These are phyloP conservation scores for Bathelium albidoporum DNA, from an alignment of 495 filamentous ascomycete species.

Conservation along the genomic window DNA sequence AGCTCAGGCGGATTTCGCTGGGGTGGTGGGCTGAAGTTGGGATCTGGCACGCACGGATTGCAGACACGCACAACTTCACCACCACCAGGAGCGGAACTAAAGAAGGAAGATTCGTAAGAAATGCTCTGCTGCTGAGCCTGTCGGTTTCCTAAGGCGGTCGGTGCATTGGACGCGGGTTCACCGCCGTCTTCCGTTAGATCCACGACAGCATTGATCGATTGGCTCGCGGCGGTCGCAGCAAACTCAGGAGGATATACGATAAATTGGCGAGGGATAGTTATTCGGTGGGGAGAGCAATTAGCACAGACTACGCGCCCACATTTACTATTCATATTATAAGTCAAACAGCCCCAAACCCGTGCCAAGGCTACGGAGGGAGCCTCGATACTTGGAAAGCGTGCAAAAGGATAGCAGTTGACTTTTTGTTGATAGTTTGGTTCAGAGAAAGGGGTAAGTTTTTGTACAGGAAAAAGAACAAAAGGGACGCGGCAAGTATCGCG, in stretches of 20 bases:
- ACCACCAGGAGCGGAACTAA: slow-evolving; percentile 53
- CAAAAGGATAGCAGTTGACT: no score
- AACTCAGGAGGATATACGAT: slow-evolving; percentile 68
- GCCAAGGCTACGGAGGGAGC: no score
- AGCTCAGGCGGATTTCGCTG: slow-evolving; percentile 4
- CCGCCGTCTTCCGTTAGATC: slow-evolving; percentile 37
- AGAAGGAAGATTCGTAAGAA: slow-evolving; percentile 9
- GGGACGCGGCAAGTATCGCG: neutral
- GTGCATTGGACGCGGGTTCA: slow-evolving; percentile 6
- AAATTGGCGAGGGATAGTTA: slow-evolving; percentile 86
- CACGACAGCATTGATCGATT: slow-evolving; percentile 24
- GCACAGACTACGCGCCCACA: slow-evolving; percentile 92
- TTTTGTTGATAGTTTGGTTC: no score
- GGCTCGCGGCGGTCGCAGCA: slow-evolving; percentile 18
- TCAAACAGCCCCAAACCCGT: neutral
- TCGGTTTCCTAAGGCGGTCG: neutral
- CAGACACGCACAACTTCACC: slow-evolving; percentile 84
- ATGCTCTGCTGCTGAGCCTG: slow-evolving; percentile 3
- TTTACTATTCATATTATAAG: slow-evolving; percentile 45
- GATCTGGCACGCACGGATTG: slow-evolving; percentile 91
- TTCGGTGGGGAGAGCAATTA: slow-evolving; percentile 84
- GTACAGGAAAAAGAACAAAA: neutral
- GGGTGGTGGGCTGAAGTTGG: slow-evolving; percentile 57
- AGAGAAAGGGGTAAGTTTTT: no score
- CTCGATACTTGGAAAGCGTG: no score